A percentile compares a stretch with the other conserved stretches of the same genome.
Conservation (phyloP, 2,329 filamentous ascomycete genomes). For the Xylariaceae sp. region DNA sequence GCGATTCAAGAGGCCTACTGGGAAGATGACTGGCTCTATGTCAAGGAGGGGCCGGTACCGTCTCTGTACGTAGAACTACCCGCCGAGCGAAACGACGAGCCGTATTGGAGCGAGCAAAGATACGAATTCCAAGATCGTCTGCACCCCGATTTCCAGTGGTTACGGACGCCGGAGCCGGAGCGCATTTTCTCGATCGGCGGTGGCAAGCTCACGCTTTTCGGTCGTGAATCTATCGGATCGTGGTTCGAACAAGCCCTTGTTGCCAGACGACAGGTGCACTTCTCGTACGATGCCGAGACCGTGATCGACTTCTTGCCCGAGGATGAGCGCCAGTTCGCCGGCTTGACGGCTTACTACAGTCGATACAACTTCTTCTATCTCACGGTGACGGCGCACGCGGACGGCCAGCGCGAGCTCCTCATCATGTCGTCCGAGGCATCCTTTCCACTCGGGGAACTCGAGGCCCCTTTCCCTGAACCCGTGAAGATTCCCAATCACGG, state of each 20-base stretch:
- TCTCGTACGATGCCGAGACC: conserved; percentile 57
- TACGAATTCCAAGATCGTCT: conserved; percentile 45
- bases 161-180: conserved; percentile 50
- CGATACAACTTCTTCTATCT: conserved; percentile 63
- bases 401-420: conserved; percentile 53
- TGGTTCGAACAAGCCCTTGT: conserved; percentile 57
- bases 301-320: conserved; percentile 47
- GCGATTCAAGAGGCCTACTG: conserved; percentile 56
- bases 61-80: conserved; percentile 49
- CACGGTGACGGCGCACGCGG: conserved; percentile 50
- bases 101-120: conserved; percentile 45
- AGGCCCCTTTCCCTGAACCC: conserved; percentile 38
- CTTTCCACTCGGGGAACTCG: conserved; percentile 47
- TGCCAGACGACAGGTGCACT: conserved; percentile 51
- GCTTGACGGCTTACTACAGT: conserved; percentile 57
- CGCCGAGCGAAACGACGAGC: conserved; percentile 40
- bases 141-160: conserved; percentile 52
- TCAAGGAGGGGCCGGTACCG: conserved; percentile 53
- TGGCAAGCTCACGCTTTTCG: conserved; percentile 42
- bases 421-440: conserved; percentile 53
- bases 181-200: conserved; percentile 43
- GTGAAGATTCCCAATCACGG: conserved; percentile 49
- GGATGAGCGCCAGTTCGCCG: conserved; percentile 57
- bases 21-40: conserved; percentile 59
- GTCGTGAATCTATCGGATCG: conserved; percentile 50